Conservation (phyloP, 352 stramenopile species). For the Phytophthora pini region DNA sequence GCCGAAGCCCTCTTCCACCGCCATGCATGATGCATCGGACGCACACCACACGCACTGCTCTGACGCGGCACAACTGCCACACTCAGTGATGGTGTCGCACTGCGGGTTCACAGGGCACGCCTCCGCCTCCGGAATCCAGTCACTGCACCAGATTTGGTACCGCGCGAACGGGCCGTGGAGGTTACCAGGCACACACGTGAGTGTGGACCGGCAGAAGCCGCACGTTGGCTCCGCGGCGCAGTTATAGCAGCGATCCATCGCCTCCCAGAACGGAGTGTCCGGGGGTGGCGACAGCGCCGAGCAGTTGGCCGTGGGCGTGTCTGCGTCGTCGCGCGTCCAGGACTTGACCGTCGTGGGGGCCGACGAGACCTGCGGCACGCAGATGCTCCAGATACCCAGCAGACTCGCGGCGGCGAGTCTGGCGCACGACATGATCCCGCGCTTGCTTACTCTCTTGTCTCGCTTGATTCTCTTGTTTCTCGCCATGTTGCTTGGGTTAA, state of each 20-base stretch:
- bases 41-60: conserved; percentile 92
- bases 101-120: conserved; percentile 77
- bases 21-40: conserved; percentile 83
- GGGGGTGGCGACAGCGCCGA: conserved; percentile 53
- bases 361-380: conserved; percentile 21
- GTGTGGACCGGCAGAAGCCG: conserved; percentile 92
- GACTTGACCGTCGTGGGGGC: conserved; percentile 26
- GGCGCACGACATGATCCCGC: conserved; percentile 12
- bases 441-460: conserved; percentile 17
- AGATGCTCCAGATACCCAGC: conserved; percentile 26
- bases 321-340: conserved; percentile 33
- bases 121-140: conserved; percentile 65
- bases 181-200: conserved; percentile 83
- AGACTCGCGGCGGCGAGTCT: conserved; percentile 20
- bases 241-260: conserved; percentile 69
- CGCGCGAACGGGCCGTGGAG: conserved; percentile 50
- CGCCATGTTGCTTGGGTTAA: conserved; percentile 15
- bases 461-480: conserved; percentile 25
- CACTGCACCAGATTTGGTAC: conserved; percentile 50
- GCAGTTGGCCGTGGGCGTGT: conserved; percentile 48
- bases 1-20: conserved; percentile 82
- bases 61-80: conserved; percentile 62
- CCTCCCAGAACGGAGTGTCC: conserved; percentile 66
- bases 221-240: conserved; percentile 76
- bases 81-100: conserved; percentile 62